Conservation (phyloP, 495 filamentous ascomycete genomes). For the Tuber umbilicatum region DNA sequence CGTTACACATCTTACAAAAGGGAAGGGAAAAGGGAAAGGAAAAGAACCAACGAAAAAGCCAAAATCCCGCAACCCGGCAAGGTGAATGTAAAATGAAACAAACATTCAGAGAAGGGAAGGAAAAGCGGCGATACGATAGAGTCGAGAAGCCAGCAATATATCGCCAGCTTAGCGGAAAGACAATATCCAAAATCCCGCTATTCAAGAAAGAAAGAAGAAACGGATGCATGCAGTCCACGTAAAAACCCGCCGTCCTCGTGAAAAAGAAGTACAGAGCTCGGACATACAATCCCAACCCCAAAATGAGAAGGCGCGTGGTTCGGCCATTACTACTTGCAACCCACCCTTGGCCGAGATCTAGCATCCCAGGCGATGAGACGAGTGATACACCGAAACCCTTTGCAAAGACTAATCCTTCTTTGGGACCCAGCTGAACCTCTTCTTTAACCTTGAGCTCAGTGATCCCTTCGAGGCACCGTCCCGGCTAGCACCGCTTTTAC, state of each 20-base stretch:
- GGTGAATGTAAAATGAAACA: not conserved
- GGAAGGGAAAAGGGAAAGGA: not conserved
- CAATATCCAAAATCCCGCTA: conserved; percentile 11
- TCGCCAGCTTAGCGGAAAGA: not conserved
- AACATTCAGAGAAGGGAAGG: not conserved
- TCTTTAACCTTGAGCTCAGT: conserved; percentile 26
- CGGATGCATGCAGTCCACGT: conserved; percentile 3
- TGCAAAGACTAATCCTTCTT: conserved; percentile 17
- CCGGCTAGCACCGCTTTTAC: conserved; percentile 22
- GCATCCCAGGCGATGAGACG: not conserved
- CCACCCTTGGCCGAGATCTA: not conserved
- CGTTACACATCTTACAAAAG: not conserved
- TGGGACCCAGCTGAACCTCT: conserved; percentile 18
- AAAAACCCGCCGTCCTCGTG: conserved; percentile 9
- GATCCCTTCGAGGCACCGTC: conserved; percentile 13
- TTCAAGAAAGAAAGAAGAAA: conserved; percentile 15
- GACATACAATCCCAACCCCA: not conserved
- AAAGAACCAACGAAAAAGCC: not conserved
- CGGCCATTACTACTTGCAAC: not conserved
- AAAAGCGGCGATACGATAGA: not conserved
- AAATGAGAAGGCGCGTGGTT: not conserved
- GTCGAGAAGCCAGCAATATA: not conserved
- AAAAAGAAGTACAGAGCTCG: not conserved
- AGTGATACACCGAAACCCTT: not conserved
- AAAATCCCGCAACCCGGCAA: conserved; percentile 3